Base-by-base conservation (phyloP, 2,329 filamentous ascomycete genomes). In the Pyrenophora tritici-repentis region DNA sequence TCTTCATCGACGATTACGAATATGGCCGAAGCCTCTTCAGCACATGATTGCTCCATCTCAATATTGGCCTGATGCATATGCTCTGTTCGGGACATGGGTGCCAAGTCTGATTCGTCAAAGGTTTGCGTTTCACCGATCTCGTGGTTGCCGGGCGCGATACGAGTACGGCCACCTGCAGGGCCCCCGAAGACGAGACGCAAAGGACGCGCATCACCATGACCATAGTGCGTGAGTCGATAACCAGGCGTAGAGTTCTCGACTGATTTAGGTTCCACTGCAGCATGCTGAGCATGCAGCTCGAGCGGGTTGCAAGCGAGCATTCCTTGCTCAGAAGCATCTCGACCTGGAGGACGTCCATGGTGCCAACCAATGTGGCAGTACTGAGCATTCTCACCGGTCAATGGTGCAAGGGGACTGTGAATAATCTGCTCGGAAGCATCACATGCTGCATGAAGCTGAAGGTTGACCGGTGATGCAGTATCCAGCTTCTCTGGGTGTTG, bases 1-100 rank as follows among this genome's bases (percentile, higher is more conserved):
- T 59, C 54, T 35, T 66, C 62, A 62, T 70, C 65, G 59, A 62
- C 55, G 59, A 61, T 67, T 36, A 55, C 31, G 26, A 18, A 35
- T 42, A 32, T 37, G 44, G 46, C 32, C 26, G 26, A 31, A 39
- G 34, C 36, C 22, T 59, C 42, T 35, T 47, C 46, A 31, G 40
- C 31, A n/a, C 20, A 36, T 31, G 31, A 37, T 26, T 20, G 51
- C 24, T 39, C 44, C 24, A 41, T 39, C 31, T 42, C 32, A 26
- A 50, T 54, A 41, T 55, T 54, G 20, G 12, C 32, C 35, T 51
- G 50, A 46, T 42, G 47, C 50, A 53, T 35, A 39, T 47, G 20
- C 43, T 52, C 50, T 12, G 10, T 53, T 47, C 49, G 34, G 47
- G 54, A 46, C 13, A 46, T 8, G 24, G 18, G 24, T 56, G 55